A percentile compares a stretch with the other conserved stretches of the same genome.
Conservation (phyloP, 2,329 filamentous ascomycete genomes). For the Fusarium sp. region DNA sequence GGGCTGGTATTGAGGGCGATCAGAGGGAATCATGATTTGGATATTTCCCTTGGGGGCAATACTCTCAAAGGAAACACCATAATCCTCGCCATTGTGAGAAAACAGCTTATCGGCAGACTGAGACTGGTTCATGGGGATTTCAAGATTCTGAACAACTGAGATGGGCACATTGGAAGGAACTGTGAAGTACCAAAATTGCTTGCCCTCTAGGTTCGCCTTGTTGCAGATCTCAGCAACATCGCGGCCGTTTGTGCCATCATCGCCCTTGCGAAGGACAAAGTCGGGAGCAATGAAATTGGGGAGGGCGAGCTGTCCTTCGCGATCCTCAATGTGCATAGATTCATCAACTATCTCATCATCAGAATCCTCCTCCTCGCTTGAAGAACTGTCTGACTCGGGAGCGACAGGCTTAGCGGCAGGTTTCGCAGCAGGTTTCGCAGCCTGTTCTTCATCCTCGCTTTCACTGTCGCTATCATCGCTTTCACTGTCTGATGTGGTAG, state of each 20-base stretch:
- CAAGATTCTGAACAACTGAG: constrained; percentile 70
- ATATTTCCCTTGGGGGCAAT: constrained; percentile 61
- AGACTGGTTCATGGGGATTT: constrained; percentile 66
- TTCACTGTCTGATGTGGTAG: constrained; percentile 33
- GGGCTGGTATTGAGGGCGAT: constrained; percentile 63
- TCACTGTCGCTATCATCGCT: constrained; percentile 41
- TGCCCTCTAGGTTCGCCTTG: constrained; percentile 69
- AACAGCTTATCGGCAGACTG: constrained; percentile 64
- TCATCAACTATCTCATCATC: constrained; percentile 50
- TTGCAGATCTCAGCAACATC: constrained; percentile 66
- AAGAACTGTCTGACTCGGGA: constrained; percentile 29
- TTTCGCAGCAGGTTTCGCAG: constrained; percentile 22
- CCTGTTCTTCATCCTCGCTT: constrained; percentile 36
- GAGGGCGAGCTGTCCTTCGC: constrained; percentile 52
- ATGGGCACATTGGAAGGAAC: constrained; percentile 76
- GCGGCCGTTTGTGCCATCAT: constrained; percentile 51
- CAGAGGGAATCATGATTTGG: constrained; percentile 69
- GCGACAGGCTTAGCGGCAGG: constrained; percentile 24
- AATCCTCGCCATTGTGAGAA: constrained; percentile 71
- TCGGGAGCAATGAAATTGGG: constrained; percentile 60
- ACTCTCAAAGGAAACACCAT: constrained; percentile 66
- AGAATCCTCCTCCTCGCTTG: constrained; percentile 43
- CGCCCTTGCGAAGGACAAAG: constrained; percentile 63
- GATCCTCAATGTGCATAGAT: constrained; percentile 52
- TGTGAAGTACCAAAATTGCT: constrained; percentile 85